Evolutionary conservation across 2,329 filamentous ascomycete species (phyloP), one percentile per base, ranked within the genome.

Genomic region (Penicillium glabrum): DNA sequence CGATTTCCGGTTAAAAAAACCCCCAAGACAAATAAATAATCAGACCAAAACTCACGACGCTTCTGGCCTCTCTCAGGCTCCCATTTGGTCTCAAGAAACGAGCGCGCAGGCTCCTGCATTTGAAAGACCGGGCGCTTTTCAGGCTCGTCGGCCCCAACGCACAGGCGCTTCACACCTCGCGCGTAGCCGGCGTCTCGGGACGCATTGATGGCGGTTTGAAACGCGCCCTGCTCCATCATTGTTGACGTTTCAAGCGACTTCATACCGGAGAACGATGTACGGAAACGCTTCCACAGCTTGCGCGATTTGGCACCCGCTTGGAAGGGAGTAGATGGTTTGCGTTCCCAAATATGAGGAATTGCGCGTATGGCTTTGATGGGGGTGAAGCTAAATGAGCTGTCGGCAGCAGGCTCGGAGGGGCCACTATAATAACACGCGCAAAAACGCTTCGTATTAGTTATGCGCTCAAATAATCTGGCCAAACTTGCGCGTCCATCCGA

Each of bases 271-370:
- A 75, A 75, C 3, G 71, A 72, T 7, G 69, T 64, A 27, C 69
- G 69, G 56, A 79, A 72, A 47, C 77, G 72, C 61, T 79, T 80
- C 77, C 77, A 80, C 53, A 80, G 68, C 54, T 78, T 80, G 48
- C 75, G 75, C 39, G 76, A 69, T 41, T 75, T 76, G 41, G 73
- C 68, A 11, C 75, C 74, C 14, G 71, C 62, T 37, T 70, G 60
- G 48, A 76, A 74, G 3, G 77, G 72, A 6, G 74, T 77, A 4
- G 76, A 72, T 19, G 77, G 77, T 54, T 75, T 75, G 56, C 77
- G 76, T 54, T 79, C 77, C 77, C 77, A 79, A 56, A 75, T 62
- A 54, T 74, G 75, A 29, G 75, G 75, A 35, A 67, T 57, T 31
- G 67, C 65, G 46, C 64, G 69, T n/a, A 66, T 56, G 31, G 66